Percentiles rank a stretch among this genome's conserved stretches.
These are phyloP conservation scores for Eucalyptus grandis DNA, from an alignment of 345 rosid species.

Conservation along the genomic window DNA sequence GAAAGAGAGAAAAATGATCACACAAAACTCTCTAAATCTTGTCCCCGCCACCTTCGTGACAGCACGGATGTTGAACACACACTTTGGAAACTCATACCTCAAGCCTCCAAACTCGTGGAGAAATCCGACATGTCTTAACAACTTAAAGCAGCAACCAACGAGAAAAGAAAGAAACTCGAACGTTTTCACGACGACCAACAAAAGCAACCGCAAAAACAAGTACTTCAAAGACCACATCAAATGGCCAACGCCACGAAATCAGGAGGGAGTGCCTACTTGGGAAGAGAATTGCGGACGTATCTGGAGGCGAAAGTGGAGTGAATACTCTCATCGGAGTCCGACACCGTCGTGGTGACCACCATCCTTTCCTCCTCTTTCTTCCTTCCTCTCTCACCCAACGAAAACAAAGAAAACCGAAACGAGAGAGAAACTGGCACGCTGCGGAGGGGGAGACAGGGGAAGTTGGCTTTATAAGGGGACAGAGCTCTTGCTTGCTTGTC, in stretches of 20 bases:
- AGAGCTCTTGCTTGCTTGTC: not conserved
- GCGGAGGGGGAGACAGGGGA: not conserved
- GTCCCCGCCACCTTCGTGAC: not conserved
- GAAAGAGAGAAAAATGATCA: not conserved
- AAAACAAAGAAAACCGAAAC: not conserved
- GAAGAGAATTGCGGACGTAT: slow-evolving; percentile 24
- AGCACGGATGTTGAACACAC: not conserved
- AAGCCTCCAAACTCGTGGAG: not conserved
- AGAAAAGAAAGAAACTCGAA: not conserved
- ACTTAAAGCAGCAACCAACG: not conserved
- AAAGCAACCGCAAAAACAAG: not conserved
- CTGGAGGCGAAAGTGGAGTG: slow-evolving; percentile 34
- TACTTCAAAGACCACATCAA: not conserved
- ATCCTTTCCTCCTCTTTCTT: not conserved
- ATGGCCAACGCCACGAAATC: not conserved
- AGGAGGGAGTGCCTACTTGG: not conserved
- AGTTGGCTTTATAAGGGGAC: not conserved
- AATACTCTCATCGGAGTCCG: slow-evolving; percentile 13
- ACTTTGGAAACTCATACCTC: not conserved
- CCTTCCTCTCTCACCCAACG: not conserved
- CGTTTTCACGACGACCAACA: not conserved
- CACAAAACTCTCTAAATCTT: not conserved
- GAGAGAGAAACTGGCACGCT: not conserved
- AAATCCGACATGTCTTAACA: not conserved
- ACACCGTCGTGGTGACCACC: slow-evolving; percentile 15